Percentiles rank a stretch among this genome's conserved stretches.
Conservation (phyloP, 495 filamentous ascomycete genomes). For the Lindgomyces ingoldianus region DNA sequence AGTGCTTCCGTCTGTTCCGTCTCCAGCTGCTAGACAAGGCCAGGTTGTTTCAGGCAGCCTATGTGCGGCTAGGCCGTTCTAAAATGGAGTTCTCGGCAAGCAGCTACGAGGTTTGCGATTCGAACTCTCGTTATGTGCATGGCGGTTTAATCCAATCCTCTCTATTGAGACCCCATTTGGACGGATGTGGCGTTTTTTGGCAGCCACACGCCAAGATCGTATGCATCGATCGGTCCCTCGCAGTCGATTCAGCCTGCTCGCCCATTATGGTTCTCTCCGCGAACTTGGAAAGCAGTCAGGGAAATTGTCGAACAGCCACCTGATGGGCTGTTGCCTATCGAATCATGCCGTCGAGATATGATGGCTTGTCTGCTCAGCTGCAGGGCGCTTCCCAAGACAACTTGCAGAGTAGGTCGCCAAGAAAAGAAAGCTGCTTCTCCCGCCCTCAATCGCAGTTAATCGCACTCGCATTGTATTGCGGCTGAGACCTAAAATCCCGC, state of each 20-base stretch:
- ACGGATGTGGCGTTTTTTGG: neutral
- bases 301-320: neutral
- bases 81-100: too few relatives aligned
- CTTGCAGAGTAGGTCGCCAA: too few relatives aligned
- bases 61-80: too few relatives aligned
- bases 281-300: neutral
- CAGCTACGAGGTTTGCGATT: too few relatives aligned
- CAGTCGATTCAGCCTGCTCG: neutral
- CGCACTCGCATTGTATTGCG: too few relatives aligned
- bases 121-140: too few relatives aligned
- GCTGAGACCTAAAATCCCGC: too few relatives aligned
- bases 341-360: neutral
- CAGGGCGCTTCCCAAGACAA: too few relatives aligned
- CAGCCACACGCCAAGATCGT: neutral
- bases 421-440: too few relatives aligned
- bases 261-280: neutral
- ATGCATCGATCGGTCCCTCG: neutral
- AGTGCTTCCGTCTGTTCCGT: neutral
- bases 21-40: neutral
- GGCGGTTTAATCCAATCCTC: neutral
- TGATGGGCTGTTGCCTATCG: neutral
- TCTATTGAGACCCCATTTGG: neutral
- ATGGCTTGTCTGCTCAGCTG: too few relatives aligned
- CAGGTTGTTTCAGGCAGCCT: too few relatives aligned
- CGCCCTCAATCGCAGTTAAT: too few relatives aligned